Evolutionary conservation across 78 protist species (phyloP).

Genomic region (Dictyostelium capitatum): DNA sequence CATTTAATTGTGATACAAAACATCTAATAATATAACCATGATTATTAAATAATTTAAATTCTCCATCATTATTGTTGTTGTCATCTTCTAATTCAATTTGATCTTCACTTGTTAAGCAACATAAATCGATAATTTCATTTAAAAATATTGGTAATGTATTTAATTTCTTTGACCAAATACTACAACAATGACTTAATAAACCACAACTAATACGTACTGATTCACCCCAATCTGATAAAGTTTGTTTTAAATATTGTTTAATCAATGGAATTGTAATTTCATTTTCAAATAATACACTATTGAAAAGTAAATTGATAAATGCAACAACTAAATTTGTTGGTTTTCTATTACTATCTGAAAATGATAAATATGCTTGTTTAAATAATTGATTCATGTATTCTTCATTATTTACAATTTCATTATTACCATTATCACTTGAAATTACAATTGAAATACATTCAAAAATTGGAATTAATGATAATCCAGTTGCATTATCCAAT

Average conservation of each 20-base stretch:
- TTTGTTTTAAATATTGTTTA: slow-evolving; percentile 32
- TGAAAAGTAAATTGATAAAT: slow-evolving; percentile 43
- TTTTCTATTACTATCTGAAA: slow-evolving; percentile 56
- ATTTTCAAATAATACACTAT: slow-evolving; percentile 10
- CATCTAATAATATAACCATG: slow-evolving; percentile 76
- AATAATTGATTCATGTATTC: slow-evolving; percentile 8
- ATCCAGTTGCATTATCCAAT: slow-evolving; percentile 46
- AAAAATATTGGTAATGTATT: slow-evolving; percentile 13
- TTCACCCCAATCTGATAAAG: slow-evolving; percentile 54
- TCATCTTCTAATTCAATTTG: neutral
- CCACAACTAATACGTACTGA: slow-evolving; percentile 53
- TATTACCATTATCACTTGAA: neutral
- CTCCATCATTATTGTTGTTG: neutral
- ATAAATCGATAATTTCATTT: slow-evolving; percentile 59
- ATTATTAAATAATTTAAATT: slow-evolving; percentile 22
- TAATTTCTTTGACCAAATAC: slow-evolving; percentile 51
- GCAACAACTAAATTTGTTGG: neutral
- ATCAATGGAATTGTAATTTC: slow-evolving; percentile 23
- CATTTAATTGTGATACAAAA: slow-evolving; percentile 46
- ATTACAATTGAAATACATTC: slow-evolving; percentile 17
- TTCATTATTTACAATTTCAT: neutral
- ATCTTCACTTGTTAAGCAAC: slow-evolving; percentile 53
- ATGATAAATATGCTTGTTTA: slow-evolving; percentile 44
- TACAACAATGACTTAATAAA: slow-evolving; percentile 65
- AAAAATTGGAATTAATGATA: slow-evolving; percentile 26